phyloP scores from a whole-genome alignment of 2,329 filamentous ascomycete species.

The Fusarium xyrophilum region DNA sequence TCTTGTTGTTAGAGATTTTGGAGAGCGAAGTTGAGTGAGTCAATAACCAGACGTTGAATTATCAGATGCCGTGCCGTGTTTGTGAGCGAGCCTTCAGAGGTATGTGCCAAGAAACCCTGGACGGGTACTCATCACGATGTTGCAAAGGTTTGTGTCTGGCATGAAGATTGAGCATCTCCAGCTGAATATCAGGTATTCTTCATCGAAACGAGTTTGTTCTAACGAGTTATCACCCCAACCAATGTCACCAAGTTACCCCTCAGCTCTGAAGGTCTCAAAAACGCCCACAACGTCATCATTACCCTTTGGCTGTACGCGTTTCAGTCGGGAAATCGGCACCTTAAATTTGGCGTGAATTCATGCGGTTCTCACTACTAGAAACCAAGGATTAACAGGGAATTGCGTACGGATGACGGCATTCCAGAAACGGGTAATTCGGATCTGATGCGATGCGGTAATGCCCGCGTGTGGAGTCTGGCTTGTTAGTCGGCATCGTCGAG shows the following conservation, averaged over 20 bases:
- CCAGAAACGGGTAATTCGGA: conserved; percentile 18
- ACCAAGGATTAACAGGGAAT: conserved; percentile 5
- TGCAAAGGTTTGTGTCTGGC: neutral
- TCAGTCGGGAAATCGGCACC: conserved; percentile 30
- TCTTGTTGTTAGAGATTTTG: conserved; percentile 29
- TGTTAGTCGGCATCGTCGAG: conserved; percentile 38
- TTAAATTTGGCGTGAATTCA: neutral
- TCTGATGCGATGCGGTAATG: neutral
- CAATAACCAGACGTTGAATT: conserved; percentile 33
- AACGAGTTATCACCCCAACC: neutral
- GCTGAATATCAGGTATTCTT: neutral
- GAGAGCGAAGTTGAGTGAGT: conserved; percentile 32
- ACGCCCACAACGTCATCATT: conserved; percentile 29
- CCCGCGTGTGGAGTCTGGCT: conserved; percentile 7
- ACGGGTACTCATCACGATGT: neutral
- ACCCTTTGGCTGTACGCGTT: neutral
- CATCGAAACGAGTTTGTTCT: neutral
- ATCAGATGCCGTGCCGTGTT: neutral
- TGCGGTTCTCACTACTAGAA: neutral
- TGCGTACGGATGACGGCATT: conserved; percentile 17
- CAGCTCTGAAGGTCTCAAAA: neutral
- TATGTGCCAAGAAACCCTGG: neutral
- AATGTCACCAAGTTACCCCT: conserved; percentile 1
- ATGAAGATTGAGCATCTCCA: neutral
- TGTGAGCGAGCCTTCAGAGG: neutral